Evolutionary conservation across 73 alveolate species (phyloP).

Genomic region (Paramecium octaurelia): DNA sequence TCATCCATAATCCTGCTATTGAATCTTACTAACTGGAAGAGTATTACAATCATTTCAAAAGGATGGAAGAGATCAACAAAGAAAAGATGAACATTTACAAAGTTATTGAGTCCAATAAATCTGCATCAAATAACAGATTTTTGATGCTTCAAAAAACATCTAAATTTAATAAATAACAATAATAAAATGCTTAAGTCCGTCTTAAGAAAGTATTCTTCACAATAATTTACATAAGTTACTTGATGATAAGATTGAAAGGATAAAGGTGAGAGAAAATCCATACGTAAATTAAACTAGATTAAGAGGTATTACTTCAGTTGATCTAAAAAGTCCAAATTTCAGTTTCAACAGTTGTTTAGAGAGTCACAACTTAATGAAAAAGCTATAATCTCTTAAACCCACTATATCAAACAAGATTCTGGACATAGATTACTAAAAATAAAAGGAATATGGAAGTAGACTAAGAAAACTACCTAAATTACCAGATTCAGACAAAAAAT

Average conservation of each 20-base stretch:
- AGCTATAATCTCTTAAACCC: neutral
- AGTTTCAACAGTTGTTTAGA: neutral
- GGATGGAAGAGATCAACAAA: neutral
- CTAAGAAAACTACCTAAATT: neutral
- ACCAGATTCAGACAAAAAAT: neutral
- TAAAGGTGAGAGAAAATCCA: slow-evolving; percentile 14
- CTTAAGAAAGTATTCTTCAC: neutral
- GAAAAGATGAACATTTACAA: neutral
- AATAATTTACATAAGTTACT: neutral
- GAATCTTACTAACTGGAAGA: slow-evolving; percentile 3
- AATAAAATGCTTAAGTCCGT: neutral
- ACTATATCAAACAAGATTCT: neutral
- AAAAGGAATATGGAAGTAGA: neutral
- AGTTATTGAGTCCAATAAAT: neutral
- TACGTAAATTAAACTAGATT: neutral
- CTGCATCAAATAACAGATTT: neutral
- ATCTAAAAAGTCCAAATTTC: neutral
- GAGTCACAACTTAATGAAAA: neutral
- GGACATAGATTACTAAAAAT: neutral
- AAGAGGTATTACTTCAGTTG: neutral
- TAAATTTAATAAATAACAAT: neutral
- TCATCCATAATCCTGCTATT: neutral
- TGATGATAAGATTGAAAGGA: slow-evolving; percentile 4
- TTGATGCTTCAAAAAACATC: slow-evolving; percentile 17
- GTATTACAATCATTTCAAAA: neutral